Conservation (phyloP, 148 eudicot species). For the Amaranthus hypochondriacus region DNA sequence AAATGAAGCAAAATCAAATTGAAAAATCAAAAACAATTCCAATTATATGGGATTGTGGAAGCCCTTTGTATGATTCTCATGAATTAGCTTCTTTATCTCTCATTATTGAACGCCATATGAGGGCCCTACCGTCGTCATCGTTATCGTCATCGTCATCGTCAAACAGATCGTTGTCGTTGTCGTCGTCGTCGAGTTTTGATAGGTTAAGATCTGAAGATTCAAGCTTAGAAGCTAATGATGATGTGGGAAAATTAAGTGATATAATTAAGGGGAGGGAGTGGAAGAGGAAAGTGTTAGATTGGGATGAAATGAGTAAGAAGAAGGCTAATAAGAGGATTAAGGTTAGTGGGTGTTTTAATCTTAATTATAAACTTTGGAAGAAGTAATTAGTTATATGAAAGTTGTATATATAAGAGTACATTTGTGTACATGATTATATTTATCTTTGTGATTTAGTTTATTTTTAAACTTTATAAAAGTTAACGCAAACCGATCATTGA, state of each 20-base stretch:
- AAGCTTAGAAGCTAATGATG: slow-evolving; percentile 15
- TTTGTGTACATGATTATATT: too few species aligned
- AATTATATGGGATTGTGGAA: slow-evolving; percentile 31
- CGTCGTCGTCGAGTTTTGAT: not conserved
- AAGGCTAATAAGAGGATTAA: slow-evolving; percentile 18
- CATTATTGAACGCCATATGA: slow-evolving; percentile 30
- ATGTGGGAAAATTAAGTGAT: not conserved
- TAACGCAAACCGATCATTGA: too few species aligned
- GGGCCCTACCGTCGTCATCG: slow-evolving; percentile 19
- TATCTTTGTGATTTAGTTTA: too few species aligned
- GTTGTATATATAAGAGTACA: not conserved
- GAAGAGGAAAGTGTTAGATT: slow-evolving; percentile 27
- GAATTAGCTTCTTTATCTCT: slow-evolving; percentile 32
- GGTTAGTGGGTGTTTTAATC: slow-evolving; percentile 19
- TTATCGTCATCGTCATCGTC: slow-evolving; percentile 10
- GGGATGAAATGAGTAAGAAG: slow-evolving; percentile 22
- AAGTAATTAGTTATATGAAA: not conserved
- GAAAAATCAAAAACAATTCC: slow-evolving; percentile 12
- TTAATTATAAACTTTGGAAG: slow-evolving; percentile 18
- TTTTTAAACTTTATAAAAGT: too few species aligned
- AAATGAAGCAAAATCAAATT: slow-evolving; percentile 12
- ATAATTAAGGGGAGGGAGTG: slow-evolving; percentile 10
- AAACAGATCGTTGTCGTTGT: not conserved
- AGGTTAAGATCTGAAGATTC: slow-evolving; percentile 15
- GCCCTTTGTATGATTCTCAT: slow-evolving; percentile 35